These are phyloP conservation scores for Scheffersomyces cryptocercus DNA, from an alignment of 1,139 yeast genomes.

Conservation along the genomic window DNA sequence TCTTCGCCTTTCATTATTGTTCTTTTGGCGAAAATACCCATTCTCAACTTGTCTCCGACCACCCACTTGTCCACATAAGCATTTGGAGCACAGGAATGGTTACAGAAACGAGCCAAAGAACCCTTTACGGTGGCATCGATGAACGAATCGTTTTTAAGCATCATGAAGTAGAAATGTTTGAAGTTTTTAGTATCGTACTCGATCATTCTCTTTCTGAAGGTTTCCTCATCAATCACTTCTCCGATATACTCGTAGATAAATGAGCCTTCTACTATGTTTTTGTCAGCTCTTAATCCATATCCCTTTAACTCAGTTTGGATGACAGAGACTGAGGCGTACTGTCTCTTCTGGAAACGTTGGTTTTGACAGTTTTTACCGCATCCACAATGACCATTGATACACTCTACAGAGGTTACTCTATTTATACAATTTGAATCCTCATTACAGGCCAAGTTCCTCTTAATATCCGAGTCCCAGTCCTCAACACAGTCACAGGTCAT, in stretches of 20 bases:
- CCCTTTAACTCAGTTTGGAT: constrained; percentile 85
- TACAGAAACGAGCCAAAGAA: constrained; percentile 84
- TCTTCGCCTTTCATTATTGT: constrained; percentile 79
- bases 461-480: constrained; percentile 35
- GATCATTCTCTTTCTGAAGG: constrained; percentile 71
- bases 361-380: constrained; percentile 85
- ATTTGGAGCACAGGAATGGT: constrained; percentile 93
- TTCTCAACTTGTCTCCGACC: constrained; percentile 82
- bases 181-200: constrained; percentile 71
- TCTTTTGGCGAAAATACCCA: constrained; percentile 93
- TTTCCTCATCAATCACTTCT: constrained; percentile 79
- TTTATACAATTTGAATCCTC: constrained; percentile 89
- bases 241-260: constrained; percentile 93
- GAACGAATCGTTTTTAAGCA: constrained; percentile 89
- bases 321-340: constrained; percentile 74
- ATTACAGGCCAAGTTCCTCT: constrained; percentile 71
- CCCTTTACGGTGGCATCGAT: constrained; percentile 94
- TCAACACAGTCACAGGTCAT: constrained; percentile 90
- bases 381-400: constrained; percentile 67
- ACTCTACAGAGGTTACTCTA: constrained; percentile 87
- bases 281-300: constrained; percentile 79
- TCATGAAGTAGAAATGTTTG: constrained; percentile 94
- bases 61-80: constrained; percentile 98
- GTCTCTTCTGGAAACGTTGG: constrained; percentile 78
- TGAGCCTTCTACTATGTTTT: constrained; percentile 55